Base-by-base conservation (phyloP, 2,329 filamentous ascomycete species). In the Colletotrichum godetiae region DNA sequence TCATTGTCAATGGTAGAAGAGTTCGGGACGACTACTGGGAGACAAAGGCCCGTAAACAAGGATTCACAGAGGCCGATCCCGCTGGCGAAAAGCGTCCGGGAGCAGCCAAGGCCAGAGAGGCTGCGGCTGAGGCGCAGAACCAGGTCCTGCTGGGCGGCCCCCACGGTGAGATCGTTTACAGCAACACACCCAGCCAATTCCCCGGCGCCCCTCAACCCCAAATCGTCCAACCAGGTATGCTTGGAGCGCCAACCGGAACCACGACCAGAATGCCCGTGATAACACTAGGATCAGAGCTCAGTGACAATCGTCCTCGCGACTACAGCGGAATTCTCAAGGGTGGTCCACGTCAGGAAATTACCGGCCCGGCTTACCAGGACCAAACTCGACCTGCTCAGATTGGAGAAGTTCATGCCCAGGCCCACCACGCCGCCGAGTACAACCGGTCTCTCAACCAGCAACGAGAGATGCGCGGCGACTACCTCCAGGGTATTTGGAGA, bases 21-120 rank as follows among this genome's bases (percentile, higher is more conserved):
- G 97, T 99, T 55, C 92, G 97, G 62, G 97, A 99, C 83, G 97
- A 99, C 81, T 99, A 99, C 84, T 99, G 97, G 97, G 97, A 98
- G 83, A 94, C 93, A 80, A 98, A 98, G 84, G 97, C 97, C 8
- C 90, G 94, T 60, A 99, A 98, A 84, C 97, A 99, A 83, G 97
- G 97, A 12, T 99, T 99, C 81, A 99, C 97, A 1, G 97, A 99
- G 82, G 95, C 97, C 75, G 97, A 99, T 82, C 88, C 95, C 63
- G 97, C 97, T 4, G 97, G 97, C 53, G 97, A 99, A 84, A 98
- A 99, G 87, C 90, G 97, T 76, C 97, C 97, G 6, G 97, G 97
- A 67, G 95, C 94, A 52, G 92, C 95, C 72, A 98, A 97, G 85
- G 93, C 94, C 74, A 90, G 96, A 79, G 94, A 98, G 84, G 93